phyloP scores from a whole-genome alignment of 495 filamentous ascomycete species.

The Xanthoparmelia taractica region DNA sequence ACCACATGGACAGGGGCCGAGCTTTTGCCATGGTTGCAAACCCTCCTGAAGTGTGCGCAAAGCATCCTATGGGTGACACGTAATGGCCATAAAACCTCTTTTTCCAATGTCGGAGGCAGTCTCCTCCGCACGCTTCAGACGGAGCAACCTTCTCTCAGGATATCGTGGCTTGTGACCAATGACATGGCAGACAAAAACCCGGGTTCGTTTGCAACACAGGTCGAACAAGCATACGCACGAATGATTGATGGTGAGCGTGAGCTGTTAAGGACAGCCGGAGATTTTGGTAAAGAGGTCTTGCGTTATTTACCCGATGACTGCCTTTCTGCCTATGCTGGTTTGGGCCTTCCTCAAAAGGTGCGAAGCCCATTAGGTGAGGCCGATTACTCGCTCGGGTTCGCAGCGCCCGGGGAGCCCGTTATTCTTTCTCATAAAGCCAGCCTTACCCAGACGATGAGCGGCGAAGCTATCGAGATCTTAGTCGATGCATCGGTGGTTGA shows the following conservation, averaged over 20 bases:
- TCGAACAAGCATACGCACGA: not conserved
- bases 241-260: constrained; percentile 5
- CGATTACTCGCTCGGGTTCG: constrained; percentile 13
- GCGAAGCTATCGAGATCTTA: constrained; percentile 4
- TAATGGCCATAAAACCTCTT: constrained; percentile 9
- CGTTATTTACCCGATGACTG: constrained; percentile 25
- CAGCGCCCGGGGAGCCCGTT: constrained; percentile 8
- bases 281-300: constrained; percentile 4
- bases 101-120: constrained; percentile 15
- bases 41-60: constrained; percentile 15
- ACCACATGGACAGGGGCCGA: constrained; percentile 21
- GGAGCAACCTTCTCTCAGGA: constrained; percentile 22
- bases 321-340: constrained; percentile 17
- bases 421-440: constrained; percentile 11
- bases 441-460: not conserved
- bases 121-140: constrained; percentile 22
- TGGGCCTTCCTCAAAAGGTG: constrained; percentile 1
- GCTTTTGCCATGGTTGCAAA: constrained; percentile 21
- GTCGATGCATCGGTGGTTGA: constrained; percentile 19
- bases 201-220: not conserved
- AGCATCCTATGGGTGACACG: constrained; percentile 24
- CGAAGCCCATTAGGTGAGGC: constrained; percentile 8
- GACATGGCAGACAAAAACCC: not conserved
- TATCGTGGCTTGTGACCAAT: constrained; percentile 11
- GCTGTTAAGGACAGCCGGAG: constrained; percentile 7